Evolutionary conservation across 1,139 yeast species (phyloP).

Genomic region (Taphrina flavorubra): DNA sequence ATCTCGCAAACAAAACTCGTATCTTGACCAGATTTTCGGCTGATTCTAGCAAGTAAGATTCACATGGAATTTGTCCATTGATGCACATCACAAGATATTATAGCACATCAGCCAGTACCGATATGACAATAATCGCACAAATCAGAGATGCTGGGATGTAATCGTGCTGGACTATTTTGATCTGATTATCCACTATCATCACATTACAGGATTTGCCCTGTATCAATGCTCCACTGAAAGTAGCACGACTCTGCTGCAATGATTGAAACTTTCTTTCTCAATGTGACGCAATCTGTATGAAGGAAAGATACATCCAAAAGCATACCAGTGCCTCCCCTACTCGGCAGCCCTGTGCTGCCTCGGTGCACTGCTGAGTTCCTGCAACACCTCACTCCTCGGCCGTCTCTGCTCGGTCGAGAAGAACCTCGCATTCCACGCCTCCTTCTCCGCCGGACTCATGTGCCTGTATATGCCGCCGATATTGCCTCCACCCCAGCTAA

Average conservation of each 20-base stretch:
- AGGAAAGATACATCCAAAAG: too few relatives aligned
- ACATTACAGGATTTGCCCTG: too few relatives aligned
- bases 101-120: too few relatives aligned
- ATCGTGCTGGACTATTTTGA: too few relatives aligned
- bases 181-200: too few relatives aligned
- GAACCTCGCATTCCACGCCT: constrained; percentile 28
- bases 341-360: constrained; percentile 25
- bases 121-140: too few relatives aligned
- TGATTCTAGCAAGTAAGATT: neutral
- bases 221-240: too few relatives aligned
- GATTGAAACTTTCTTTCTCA: too few relatives aligned
- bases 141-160: too few relatives aligned
- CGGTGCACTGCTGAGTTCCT: constrained; percentile 40
- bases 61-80: neutral
- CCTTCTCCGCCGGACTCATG: constrained; percentile 30
- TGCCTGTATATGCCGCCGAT: constrained; percentile 39
- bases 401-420: constrained; percentile 42
- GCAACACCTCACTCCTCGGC: constrained; percentile 40
- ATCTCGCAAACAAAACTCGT: neutral
- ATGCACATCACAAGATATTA: too few relatives aligned
- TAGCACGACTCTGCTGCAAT: too few relatives aligned
- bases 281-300: too few relatives aligned
- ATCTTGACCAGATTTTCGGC: neutral
- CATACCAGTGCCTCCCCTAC: neutral
- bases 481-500: constrained; percentile 45